These are phyloP conservation scores for Penicillium brevicompactum DNA, from an alignment of 2,329 filamentous ascomycete species.

Conservation along the genomic window DNA sequence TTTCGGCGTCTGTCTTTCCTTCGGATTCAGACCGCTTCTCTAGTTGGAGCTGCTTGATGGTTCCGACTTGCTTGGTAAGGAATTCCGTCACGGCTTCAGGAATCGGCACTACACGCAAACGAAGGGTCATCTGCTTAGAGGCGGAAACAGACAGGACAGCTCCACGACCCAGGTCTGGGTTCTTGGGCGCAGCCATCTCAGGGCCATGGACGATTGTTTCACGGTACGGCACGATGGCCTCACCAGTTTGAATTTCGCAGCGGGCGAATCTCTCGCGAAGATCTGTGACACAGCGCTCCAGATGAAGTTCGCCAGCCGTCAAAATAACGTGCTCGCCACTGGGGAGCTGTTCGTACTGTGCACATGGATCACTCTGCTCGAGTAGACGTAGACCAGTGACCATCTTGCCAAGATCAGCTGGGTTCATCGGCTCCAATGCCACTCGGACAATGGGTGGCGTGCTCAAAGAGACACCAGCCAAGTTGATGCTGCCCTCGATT, in stretches of 20 bases:
- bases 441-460: slow-evolving; percentile 93
- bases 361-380: slow-evolving; percentile 93
- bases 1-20: slow-evolving; percentile 39
- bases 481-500: slow-evolving; percentile 81
- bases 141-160: slow-evolving; percentile 73
- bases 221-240: slow-evolving; percentile 91
- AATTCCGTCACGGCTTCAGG: slow-evolving; percentile 81
- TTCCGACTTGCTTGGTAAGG: slow-evolving; percentile 74
- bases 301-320: slow-evolving; percentile 90
- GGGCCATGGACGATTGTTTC: slow-evolving; percentile 86
- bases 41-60: slow-evolving; percentile 77
- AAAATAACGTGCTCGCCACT: slow-evolving; percentile 94
- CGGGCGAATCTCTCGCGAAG: slow-evolving; percentile 87
- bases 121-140: slow-evolving; percentile 82
- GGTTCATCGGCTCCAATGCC: slow-evolving; percentile 89
- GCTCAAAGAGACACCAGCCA: slow-evolving; percentile 79
- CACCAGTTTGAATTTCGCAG: slow-evolving; percentile 92
- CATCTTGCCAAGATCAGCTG: slow-evolving; percentile 91
- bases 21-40: slow-evolving; percentile 62
- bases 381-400: slow-evolving; percentile 82
- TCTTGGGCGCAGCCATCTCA: slow-evolving; percentile 88
- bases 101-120: slow-evolving; percentile 75
- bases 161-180: slow-evolving; percentile 84
- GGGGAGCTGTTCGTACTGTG: slow-evolving; percentile 88
- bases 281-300: slow-evolving; percentile 92